Evolutionary conservation across 495 filamentous ascomycete genomes (phyloP).

Genomic region (Penicillium turbatum): DNA sequence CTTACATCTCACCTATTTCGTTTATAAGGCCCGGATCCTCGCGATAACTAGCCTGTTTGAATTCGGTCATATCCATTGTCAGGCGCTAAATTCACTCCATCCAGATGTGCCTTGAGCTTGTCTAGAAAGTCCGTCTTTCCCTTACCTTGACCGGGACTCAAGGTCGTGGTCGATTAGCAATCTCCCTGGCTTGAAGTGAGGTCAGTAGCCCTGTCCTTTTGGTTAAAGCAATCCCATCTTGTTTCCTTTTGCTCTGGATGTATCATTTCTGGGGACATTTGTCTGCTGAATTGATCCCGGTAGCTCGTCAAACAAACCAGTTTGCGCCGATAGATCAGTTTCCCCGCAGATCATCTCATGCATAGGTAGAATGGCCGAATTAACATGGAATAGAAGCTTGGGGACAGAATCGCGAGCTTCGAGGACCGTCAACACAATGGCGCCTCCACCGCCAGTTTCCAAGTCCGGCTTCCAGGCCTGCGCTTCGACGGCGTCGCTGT

Average conservation of each 20-base stretch:
- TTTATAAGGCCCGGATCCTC: constrained; percentile 21
- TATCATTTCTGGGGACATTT: constrained; percentile 2
- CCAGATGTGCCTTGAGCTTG: constrained; percentile 22
- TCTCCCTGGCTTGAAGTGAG: constrained; percentile 11
- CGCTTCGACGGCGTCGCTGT: constrained; percentile 79
- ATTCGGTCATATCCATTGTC: constrained; percentile 9
- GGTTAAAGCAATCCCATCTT: neutral
- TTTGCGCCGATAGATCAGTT: neutral
- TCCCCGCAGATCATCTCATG: neutral
- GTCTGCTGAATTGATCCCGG: neutral
- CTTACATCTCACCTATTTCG: constrained; percentile 10
- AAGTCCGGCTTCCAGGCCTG: constrained; percentile 71
- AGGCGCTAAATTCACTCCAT: constrained; percentile 15
- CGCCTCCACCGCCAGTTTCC: constrained; percentile 46
- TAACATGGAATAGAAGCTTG: constrained; percentile 33
- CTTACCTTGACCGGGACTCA: constrained; percentile 18
- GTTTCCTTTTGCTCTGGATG: neutral
- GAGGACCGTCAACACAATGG: constrained; percentile 29
- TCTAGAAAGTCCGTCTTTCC: constrained; percentile 12
- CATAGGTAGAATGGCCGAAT: constrained; percentile 23
- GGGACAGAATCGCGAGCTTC: constrained; percentile 26
- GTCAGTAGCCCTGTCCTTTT: constrained; percentile 14
- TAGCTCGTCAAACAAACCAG: neutral
- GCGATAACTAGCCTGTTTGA: constrained; percentile 15
- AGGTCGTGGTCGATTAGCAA: constrained; percentile 23